Percentiles rank a stretch among this genome's conserved stretches.
Evolutionary conservation across 1,284 basidiomycete genomes (phyloP).

Genomic region (Cryptococcus sp.): DNA sequence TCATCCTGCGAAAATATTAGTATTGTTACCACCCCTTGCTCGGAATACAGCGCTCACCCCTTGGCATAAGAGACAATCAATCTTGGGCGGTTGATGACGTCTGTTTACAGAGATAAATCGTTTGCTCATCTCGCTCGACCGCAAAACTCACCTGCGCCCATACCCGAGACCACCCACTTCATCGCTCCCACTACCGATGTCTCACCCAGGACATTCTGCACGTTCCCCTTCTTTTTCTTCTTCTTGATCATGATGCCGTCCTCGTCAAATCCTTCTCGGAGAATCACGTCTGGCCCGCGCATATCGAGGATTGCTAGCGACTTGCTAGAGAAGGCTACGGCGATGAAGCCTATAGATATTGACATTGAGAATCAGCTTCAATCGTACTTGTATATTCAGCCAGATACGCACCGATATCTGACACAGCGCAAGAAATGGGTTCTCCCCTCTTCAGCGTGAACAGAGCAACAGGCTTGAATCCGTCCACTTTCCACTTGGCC

Average conservation of each 20-base stretch:
- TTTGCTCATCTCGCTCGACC: neutral
- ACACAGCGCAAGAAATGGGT: slow-evolving; percentile 63
- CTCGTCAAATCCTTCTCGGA: slow-evolving; percentile 54
- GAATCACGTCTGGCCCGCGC: slow-evolving; percentile 67
- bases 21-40: too few relatives aligned
- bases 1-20: slow-evolving; percentile 35
- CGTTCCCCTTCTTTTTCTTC: slow-evolving; percentile 50
- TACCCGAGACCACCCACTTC: slow-evolving; percentile 66
- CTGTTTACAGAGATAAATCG: slow-evolving; percentile 47
- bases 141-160: slow-evolving; percentile 58
- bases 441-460: slow-evolving; percentile 60
- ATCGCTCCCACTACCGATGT: slow-evolving; percentile 58
- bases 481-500: slow-evolving; percentile 56
- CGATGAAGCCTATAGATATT: slow-evolving; percentile 65
- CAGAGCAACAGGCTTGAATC: slow-evolving; percentile 66
- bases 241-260: slow-evolving; percentile 49
- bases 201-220: slow-evolving; percentile 49
- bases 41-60: slow-evolving; percentile 52
- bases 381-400: neutral
- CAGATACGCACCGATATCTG: slow-evolving; percentile 64
- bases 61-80: slow-evolving; percentile 66
- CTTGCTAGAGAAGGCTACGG: slow-evolving; percentile 66
- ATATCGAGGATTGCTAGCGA: slow-evolving; percentile 68
- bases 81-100: slow-evolving; percentile 61
- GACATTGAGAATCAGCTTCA: neutral